Evolutionary conservation across 495 filamentous ascomycete species (phyloP), one percentile per base, ranked within the genome.

Genomic region (Cercophora sp.): DNA sequence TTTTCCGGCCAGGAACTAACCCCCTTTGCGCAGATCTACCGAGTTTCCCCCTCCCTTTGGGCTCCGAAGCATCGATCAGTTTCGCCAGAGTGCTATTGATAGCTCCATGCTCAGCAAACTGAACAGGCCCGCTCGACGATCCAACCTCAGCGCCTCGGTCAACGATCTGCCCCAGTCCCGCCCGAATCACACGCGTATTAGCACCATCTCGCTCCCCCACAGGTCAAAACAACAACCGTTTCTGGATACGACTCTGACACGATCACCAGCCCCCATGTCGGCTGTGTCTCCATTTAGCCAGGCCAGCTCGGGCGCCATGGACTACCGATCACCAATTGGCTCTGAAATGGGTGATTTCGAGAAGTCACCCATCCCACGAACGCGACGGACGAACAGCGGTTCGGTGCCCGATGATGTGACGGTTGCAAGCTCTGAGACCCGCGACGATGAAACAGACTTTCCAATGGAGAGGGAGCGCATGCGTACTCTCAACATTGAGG

Each of bases 21-120:
- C 47, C 25, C 19, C 41, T 48, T 16, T 31, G 31, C 39, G 19
- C 25, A 54, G 65, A 68, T 64, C 41, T 8, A 45, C 58, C 13
- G 60, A 54, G 8, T 56, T 64, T 9, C 48, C 61, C 5, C 59
- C 64, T 41, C 29, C 62, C 60, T 58, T 66, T 67, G 69, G 73
- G 49, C 66, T 65, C 44, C 74, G 79, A 47, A 64, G 75, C 51
- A 69, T 72, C 48, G 78, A 66, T 23, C 71, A 86, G 74, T 70
- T 74, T 15, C 54, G 29, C 62, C 81, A 77, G 51, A 82, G 87
- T 58, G 81, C 81, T 23, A 93, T 93, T 60, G 90, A 94, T 58
- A 85, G 85, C 62, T 84, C 85, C 52, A 70, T 92, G 45, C 69
- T 93, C 22, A 88, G 87, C 39, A 91, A 87, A 63, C 83, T 73